Conservation (phyloP, 345 rosid species). For the Limnanthes douglasii region DNA sequence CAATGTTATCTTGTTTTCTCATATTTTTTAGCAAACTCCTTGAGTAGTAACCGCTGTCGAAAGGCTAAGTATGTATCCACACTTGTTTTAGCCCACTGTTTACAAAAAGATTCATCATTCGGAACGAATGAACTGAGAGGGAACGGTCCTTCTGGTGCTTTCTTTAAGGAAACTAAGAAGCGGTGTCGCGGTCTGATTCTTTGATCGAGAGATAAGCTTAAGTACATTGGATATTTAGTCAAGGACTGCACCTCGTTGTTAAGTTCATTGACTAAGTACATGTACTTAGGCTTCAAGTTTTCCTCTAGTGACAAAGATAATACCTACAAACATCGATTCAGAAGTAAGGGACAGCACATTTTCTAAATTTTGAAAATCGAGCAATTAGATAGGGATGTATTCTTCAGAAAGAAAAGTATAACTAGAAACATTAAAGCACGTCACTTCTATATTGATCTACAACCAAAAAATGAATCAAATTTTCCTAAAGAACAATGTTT, state of each 20-base stretch:
- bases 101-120: slow-evolving; percentile 73
- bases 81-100: slow-evolving; percentile 85
- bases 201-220: slow-evolving; percentile 82
- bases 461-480: too few species aligned
- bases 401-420: too few species aligned
- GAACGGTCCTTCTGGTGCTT: slow-evolving; percentile 91
- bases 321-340: slow-evolving; percentile 30
- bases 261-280: slow-evolving; percentile 79
- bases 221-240: slow-evolving; percentile 76
- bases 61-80: slow-evolving; percentile 69
- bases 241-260: slow-evolving; percentile 59
- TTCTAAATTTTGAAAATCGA: background rate
- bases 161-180: slow-evolving; percentile 78
- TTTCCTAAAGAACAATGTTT: too few species aligned
- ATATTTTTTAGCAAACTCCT: slow-evolving; percentile 61
- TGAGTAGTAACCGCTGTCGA: slow-evolving; percentile 58
- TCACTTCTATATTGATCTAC: too few species aligned
- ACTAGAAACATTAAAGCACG: too few species aligned
- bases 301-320: slow-evolving; percentile 85
- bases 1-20: slow-evolving; percentile 28
- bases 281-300: slow-evolving; percentile 83
- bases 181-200: slow-evolving; percentile 92
- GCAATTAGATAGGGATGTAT: too few species aligned
- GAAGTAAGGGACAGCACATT: background rate
- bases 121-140: slow-evolving; percentile 80